These are phyloP conservation scores for Aspergillus sojae DNA, from an alignment of 2,329 filamentous ascomycete species.

Conservation along the genomic window DNA sequence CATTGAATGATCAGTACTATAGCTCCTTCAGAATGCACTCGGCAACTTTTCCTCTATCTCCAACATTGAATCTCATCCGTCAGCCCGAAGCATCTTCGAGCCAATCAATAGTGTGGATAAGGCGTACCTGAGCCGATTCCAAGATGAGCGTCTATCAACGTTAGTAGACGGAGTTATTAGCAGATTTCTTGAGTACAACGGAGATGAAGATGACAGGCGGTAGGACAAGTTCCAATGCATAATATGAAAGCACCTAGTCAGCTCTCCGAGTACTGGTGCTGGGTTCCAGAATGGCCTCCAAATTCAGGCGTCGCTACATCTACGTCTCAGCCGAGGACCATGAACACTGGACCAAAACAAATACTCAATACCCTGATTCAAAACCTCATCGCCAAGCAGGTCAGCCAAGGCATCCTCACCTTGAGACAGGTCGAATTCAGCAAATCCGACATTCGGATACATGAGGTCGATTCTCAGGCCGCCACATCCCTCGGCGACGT, in stretches of 20 bases:
- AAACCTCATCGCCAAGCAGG: background rate
- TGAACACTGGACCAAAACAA: background rate
- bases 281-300: background rate
- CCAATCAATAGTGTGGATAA: background rate
- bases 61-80: background rate
- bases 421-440: background rate
- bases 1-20: background rate
- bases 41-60: background rate
- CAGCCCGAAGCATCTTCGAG: background rate
- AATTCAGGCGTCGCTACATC: background rate
- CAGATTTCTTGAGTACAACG: no score
- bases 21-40: background rate
- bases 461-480: background rate
- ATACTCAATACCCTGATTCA: background rate
- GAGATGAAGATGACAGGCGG: no score
- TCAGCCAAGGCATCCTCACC: background rate
- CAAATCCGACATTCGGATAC: background rate
- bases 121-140: background rate
- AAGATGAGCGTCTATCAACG: background rate
- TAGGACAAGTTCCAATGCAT: no score
- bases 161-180: background rate
- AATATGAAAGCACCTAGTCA: background rate
- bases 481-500: background rate
- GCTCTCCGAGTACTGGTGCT: background rate
- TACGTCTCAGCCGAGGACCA: background rate